Evolutionary conservation across 805 yeast genomes (phyloP), one percentile per base, ranked within the genome.

Genomic region (Wickerhamomyces subpelliculosus): DNA sequence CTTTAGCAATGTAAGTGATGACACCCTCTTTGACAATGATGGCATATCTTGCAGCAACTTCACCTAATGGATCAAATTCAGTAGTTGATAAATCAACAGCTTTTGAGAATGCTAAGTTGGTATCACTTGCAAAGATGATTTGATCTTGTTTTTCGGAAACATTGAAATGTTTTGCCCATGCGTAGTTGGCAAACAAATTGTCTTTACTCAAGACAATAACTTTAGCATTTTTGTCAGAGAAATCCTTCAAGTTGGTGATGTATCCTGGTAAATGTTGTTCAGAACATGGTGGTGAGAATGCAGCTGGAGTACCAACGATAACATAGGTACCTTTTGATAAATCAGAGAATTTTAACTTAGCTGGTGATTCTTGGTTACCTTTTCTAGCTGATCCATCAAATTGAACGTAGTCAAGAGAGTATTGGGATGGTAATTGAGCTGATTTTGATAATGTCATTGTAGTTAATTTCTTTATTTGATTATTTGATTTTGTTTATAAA

Each of bases 241-340:
- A 69, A 36, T 69, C 66, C 31, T 55, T 55, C 40, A 71, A 48
- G 22, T 37, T 23, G 14, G 38, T 40, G 14, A 47, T 22, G 62
- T 64, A 80, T 16, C 76, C 78, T 39, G 88, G 89, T 41, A 82
- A 65, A 61, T 82, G 89, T 53, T 73, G 65, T 37, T 71, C 78
- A 37, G 83, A 68, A 60, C 89, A 82, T 17, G 89, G 75, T 38
- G 89, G 90, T n/a, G 93, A 82, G 68, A 82, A 84, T 5, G 94
- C 89, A 38, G 89, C 93, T 40, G 93, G 90, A 27, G 83, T 85
- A 40, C 84, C 75, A 28, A 85, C 84, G 41, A 84, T 61, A 22
- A 83, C 75, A 27, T 46, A 45, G 5, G 49, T 39, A 34, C 60
- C 58, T 32, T 53, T 48, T 23, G 47, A 36, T 47, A 61, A 53